phyloP scores from a whole-genome alignment of 225 moss, liverwort and hornwort genomes.

The Thuidium tamariscinum region DNA sequence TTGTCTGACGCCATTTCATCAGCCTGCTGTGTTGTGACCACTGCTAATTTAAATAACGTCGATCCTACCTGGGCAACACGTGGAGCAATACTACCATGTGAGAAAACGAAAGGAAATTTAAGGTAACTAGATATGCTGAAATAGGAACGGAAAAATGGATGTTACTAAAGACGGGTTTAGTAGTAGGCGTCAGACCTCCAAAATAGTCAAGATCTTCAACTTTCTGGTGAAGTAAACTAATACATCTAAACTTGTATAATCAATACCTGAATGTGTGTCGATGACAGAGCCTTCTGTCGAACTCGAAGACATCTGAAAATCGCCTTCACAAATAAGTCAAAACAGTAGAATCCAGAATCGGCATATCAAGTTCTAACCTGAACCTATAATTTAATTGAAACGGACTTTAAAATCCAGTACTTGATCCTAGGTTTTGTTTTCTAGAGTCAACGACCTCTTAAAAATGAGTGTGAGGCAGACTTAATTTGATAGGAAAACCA shows the following conservation, averaged over 20 bases:
- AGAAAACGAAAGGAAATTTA: neutral
- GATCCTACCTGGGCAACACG: conserved; percentile 54
- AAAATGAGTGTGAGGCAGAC: neutral
- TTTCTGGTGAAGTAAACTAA: neutral
- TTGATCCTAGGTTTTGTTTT: neutral
- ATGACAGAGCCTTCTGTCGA: conserved; percentile 57
- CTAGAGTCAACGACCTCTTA: neutral
- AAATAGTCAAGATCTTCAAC: neutral
- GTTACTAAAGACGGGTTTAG: neutral
- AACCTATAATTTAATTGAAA: neutral
- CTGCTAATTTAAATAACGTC: conserved; percentile 80
- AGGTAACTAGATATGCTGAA: neutral
- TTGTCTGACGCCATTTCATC: conserved; percentile 40
- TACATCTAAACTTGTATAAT: neutral
- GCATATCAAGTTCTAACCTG: neutral
- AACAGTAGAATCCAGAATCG: neutral
- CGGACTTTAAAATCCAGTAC: neutral
- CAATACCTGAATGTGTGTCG: conserved; percentile 71
- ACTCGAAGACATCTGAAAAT: conserved; percentile 68
- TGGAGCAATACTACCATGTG: neutral
- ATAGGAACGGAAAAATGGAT: neutral
- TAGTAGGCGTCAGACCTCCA: neutral
- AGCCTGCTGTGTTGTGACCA: conserved; percentile 67
- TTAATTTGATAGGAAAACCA: neutral
- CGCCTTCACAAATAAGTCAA: neutral